phyloP scores from a whole-genome alignment of 805 yeast species.

The Cyberlindnera suaveolens region DNA sequence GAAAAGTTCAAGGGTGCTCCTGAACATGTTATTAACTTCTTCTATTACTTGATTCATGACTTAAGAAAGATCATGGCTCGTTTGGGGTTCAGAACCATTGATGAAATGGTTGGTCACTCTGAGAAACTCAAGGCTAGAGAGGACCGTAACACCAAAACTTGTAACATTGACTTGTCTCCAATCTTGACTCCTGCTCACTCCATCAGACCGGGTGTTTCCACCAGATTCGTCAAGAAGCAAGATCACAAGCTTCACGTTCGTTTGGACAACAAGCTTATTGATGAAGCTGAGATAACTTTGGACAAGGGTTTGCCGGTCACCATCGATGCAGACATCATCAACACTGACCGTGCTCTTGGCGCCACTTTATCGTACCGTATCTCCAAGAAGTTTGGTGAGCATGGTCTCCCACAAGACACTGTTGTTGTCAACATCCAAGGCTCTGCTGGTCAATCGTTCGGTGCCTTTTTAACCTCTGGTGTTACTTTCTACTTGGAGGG shows the following conservation, averaged over 20 bases:
- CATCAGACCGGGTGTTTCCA: slow-evolving; percentile 94
- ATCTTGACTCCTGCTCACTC: slow-evolving; percentile 95
- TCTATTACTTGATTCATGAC: slow-evolving; percentile 90
- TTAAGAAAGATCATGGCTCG: slow-evolving; percentile 89
- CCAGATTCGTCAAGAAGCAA: slow-evolving; percentile 86
- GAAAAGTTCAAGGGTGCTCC: slow-evolving; percentile 94
- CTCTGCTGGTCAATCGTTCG: slow-evolving; percentile 97
- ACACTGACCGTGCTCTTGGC: slow-evolving; percentile 96
- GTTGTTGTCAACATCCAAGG: slow-evolving; percentile 89
- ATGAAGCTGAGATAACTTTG: slow-evolving; percentile 91
- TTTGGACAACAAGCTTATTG: slow-evolving; percentile 90
- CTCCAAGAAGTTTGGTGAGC: slow-evolving; percentile 88
- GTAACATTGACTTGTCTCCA: slow-evolving; percentile 86
- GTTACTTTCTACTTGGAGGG: slow-evolving; percentile 93
- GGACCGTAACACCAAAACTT: slow-evolving; percentile 84
- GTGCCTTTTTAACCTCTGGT: slow-evolving; percentile 96
- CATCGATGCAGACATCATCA: slow-evolving; percentile 86
- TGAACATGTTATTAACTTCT: slow-evolving; percentile 96
- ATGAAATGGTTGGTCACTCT: slow-evolving; percentile 97
- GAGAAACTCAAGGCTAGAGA: slow-evolving; percentile 85
- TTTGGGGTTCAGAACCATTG: slow-evolving; percentile 90
- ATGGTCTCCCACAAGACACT: slow-evolving; percentile 92
- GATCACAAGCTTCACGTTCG: slow-evolving; percentile 92
- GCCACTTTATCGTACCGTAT: slow-evolving; percentile 91
- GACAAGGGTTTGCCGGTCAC: slow-evolving; percentile 95